Percentiles rank a stretch among this genome's conserved stretches.
Evolutionary conservation across 345 rosid species (phyloP).

Genomic region (Jatropha curcas): DNA sequence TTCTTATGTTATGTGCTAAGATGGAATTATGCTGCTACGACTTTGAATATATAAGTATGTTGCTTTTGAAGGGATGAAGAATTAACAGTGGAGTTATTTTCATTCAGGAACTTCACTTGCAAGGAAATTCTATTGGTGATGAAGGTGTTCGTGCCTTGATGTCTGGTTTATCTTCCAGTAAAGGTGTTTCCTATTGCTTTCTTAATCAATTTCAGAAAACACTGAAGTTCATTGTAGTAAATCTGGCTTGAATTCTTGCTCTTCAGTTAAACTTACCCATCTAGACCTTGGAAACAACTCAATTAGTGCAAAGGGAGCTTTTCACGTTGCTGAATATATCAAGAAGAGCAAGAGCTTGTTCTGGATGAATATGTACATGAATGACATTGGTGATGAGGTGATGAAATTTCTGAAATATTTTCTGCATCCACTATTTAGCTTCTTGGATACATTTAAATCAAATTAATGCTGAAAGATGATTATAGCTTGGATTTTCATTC

Average conservation of each 20-base stretch:
- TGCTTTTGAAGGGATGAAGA: background rate
- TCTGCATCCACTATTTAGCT: background rate
- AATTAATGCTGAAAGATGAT: background rate
- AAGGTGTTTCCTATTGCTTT: slow-evolving; percentile 50
- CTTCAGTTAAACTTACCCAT: slow-evolving; percentile 62
- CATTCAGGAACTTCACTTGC: slow-evolving; percentile 87
- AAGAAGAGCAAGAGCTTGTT: slow-evolving; percentile 88
- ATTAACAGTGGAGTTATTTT: slow-evolving; percentile 14
- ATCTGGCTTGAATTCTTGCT: slow-evolving; percentile 23
- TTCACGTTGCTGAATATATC: slow-evolving; percentile 74
- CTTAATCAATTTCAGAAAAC: slow-evolving; percentile 2
- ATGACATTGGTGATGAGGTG: slow-evolving; percentile 97
- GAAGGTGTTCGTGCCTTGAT: slow-evolving; percentile 86
- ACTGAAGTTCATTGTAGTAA: slow-evolving; percentile 9
- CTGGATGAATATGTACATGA: slow-evolving; percentile 96
- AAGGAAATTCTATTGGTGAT: slow-evolving; percentile 93
- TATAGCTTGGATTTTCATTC: slow-evolving; percentile 11
- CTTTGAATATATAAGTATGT: background rate
- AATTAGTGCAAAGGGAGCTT: slow-evolving; percentile 78
- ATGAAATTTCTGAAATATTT: slow-evolving; percentile 10
- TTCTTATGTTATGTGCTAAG: background rate
- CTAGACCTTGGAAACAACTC: slow-evolving; percentile 95
- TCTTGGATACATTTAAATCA: background rate
- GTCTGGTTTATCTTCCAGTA: slow-evolving; percentile 80
- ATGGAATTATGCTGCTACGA: background rate